phyloP scores from a whole-genome alignment of 192 early-diverging fungal species.

The Coemansia sp. region DNA sequence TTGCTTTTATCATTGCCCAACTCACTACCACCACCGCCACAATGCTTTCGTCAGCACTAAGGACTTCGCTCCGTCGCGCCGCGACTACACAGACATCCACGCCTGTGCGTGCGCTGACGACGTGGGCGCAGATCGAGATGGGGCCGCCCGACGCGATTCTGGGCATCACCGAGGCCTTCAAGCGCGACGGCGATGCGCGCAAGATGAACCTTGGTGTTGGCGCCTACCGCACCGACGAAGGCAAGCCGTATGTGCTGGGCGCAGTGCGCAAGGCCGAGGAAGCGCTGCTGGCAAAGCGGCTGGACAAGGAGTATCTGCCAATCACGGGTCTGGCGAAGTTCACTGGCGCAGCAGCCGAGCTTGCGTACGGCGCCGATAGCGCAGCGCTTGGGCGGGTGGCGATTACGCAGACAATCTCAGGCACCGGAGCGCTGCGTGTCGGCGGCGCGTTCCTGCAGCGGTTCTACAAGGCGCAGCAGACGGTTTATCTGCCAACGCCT shows the following conservation, averaged over 20 bases:
- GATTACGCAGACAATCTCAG: constrained; percentile 93
- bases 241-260: constrained; percentile 90
- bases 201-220: constrained; percentile 99
- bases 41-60: constrained; percentile 23
- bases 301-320: constrained; percentile 96
- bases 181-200: constrained; percentile 80
- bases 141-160: constrained; percentile 80
- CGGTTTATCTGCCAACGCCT: constrained; percentile 89
- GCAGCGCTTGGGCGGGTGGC: constrained; percentile 71
- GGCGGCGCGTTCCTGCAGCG: constrained; percentile 84
- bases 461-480: constrained; percentile 81
- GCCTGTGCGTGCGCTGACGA: constrained; percentile 13
- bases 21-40: background rate
- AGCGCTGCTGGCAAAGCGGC: constrained; percentile 61
- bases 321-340: constrained; percentile 91
- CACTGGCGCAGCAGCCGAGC: constrained; percentile 74
- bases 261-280: constrained; percentile 90
- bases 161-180: constrained; percentile 93
- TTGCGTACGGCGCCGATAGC: constrained; percentile 83
- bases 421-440: constrained; percentile 94
- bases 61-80: constrained; percentile 12
- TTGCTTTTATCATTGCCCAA: background rate
- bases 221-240: constrained; percentile 92
- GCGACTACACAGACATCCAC: background rate
- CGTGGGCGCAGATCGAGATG: constrained; percentile 47